Percentiles rank a stretch among this genome's conserved stretches.
phyloP scores from a whole-genome alignment of 345 rosid genomes.

The Erucastrum elatum region DNA sequence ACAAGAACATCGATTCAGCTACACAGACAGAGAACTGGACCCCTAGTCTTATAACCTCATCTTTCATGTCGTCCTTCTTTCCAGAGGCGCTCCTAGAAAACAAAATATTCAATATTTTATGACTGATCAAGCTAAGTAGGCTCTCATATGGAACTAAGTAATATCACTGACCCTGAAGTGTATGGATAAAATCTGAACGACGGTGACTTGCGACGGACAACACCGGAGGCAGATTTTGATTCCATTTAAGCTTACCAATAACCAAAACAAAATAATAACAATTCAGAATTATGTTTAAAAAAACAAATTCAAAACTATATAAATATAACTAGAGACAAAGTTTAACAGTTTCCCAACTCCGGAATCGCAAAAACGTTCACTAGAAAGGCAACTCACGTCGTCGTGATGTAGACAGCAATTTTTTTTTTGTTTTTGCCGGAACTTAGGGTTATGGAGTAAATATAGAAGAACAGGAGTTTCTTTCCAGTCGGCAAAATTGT shows the following conservation, averaged over 20 bases:
- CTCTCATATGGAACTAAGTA: background rate
- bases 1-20: background rate
- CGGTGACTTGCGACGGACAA: background rate
- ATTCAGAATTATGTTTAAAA: background rate
- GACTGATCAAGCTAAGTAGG: background rate
- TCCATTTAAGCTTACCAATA: background rate
- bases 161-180: background rate
- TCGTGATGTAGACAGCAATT: background rate
- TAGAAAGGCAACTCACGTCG: background rate
- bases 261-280: background rate
- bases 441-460: background rate
- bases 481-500: background rate
- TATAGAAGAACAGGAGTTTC: background rate
- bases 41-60: slow-evolving; percentile 4
- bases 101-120: background rate
- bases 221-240: background rate
- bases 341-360: too few relatives aligned
- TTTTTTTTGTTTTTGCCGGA: background rate
- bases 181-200: background rate
- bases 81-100: background rate
- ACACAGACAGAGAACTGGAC: background rate
- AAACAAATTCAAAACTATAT: too few relatives aligned
- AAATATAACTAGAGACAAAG: too few relatives aligned
- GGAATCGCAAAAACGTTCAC: background rate
- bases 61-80: background rate